These are phyloP conservation scores for Phoma sp. DNA, from an alignment of 2,329 filamentous ascomycete species.

Conservation along the genomic window DNA sequence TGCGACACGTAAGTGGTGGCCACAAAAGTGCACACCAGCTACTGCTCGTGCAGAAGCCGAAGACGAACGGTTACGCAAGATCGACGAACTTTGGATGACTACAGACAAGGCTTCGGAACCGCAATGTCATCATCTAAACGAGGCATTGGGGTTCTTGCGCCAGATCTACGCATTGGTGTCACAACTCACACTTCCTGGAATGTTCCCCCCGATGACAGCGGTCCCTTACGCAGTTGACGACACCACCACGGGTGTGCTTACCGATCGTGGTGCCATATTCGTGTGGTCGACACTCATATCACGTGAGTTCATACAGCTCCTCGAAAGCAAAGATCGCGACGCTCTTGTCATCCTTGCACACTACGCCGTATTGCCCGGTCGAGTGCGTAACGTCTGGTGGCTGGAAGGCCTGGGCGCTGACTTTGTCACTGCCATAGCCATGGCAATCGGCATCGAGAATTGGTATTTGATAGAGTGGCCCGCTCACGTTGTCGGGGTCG, in stretches of 20 bases:
- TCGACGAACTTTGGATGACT: constrained; percentile 37
- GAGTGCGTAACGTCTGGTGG: constrained; percentile 46
- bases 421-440: constrained; percentile 42
- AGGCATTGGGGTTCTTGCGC: constrained; percentile 36
- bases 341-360: constrained; percentile 49
- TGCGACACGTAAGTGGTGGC: constrained; percentile 45
- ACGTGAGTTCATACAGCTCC: constrained; percentile 37
- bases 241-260: constrained; percentile 34
- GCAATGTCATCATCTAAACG: constrained; percentile 25
- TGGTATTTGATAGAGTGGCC: constrained; percentile 44
- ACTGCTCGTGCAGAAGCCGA: constrained; percentile 36
- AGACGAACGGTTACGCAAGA: constrained; percentile 31
- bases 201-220: constrained; percentile 33
- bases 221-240: constrained; percentile 41
- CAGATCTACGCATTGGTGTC: constrained; percentile 41
- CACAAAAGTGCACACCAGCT: constrained; percentile 27
- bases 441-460: constrained; percentile 39
- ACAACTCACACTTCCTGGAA: constrained; percentile 35
- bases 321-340: constrained; percentile 39
- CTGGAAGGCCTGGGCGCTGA: constrained; percentile 42
- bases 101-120: constrained; percentile 16
- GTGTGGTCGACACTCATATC: constrained; percentile 40
- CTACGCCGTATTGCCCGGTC: constrained; percentile 46
- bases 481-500: constrained; percentile 34
- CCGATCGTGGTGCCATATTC: constrained; percentile 43